A percentile compares a stretch with the other conserved stretches of the same genome.
These are phyloP conservation scores for Colletotrichum viniferum DNA, from an alignment of 2,329 filamentous ascomycete species.

Conservation along the genomic window DNA sequence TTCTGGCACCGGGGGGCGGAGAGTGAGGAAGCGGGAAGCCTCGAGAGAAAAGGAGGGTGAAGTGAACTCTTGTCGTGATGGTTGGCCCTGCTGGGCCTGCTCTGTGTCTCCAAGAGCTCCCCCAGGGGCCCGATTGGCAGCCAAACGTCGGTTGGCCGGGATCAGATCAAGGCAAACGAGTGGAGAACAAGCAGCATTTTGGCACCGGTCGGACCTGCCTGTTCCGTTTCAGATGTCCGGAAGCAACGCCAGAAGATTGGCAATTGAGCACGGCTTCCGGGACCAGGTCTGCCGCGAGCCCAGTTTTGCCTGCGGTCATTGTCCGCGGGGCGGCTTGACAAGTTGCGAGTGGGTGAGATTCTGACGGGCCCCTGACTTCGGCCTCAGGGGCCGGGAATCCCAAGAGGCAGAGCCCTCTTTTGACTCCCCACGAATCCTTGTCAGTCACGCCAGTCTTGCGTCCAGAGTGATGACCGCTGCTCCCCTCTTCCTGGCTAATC, in stretches of 20 bases:
- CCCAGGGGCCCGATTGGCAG: not conserved
- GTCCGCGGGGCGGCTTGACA: slow-evolving; percentile 1
- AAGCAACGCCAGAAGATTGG: slow-evolving; percentile 16
- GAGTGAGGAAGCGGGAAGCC: not conserved
- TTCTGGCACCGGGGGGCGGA: not conserved
- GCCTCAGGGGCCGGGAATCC: slow-evolving; percentile 7
- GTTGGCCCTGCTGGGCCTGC: not conserved
- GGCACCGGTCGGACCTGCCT: slow-evolving; percentile 16
- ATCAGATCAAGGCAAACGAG: slow-evolving; percentile 18
- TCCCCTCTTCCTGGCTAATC: slow-evolving; percentile 9
- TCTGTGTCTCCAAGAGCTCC: not conserved
- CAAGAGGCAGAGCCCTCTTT: not conserved
- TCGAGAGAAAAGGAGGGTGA: not conserved
- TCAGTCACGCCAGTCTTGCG: slow-evolving; percentile 20
- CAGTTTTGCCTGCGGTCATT: slow-evolving; percentile 6
- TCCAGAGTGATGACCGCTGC: slow-evolving; percentile 6
- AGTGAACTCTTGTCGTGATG: not conserved
- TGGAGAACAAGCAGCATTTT: slow-evolving; percentile 4
- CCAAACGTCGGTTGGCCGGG: not conserved
- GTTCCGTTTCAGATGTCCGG: slow-evolving; percentile 19
- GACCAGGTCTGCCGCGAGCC: not conserved
- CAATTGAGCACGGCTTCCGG: slow-evolving; percentile 16
- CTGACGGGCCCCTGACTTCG: not conserved
- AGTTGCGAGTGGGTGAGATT: slow-evolving; percentile 8
- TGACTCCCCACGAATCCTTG: not conserved